These are phyloP conservation scores for Annulohypoxylon nitens DNA, from an alignment of 495 filamentous ascomycete genomes.

Conservation along the genomic window DNA sequence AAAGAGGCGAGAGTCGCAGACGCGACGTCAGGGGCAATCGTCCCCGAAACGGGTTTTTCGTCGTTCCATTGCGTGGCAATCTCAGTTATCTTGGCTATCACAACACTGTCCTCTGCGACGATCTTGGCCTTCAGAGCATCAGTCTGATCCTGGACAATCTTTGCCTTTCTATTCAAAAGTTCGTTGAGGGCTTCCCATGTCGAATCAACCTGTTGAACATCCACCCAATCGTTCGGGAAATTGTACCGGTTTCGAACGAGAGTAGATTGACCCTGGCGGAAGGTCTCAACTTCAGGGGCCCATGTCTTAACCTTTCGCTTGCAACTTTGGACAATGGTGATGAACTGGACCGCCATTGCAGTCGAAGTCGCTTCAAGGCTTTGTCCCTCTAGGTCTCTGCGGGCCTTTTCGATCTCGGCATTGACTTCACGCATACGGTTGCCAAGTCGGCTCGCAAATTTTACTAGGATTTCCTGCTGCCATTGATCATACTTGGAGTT, in stretches of 20 bases:
- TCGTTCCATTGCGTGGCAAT: conserved; percentile 89
- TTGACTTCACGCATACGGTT: conserved; percentile 90
- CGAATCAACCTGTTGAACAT: conserved; percentile 91
- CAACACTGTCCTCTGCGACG: conserved; percentile 89
- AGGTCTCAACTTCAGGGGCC: conserved; percentile 95
- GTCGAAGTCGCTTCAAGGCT: conserved; percentile 93
- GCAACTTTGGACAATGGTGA: conserved; percentile 95
- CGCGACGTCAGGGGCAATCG: conserved; percentile 87
- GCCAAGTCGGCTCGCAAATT: conserved; percentile 91
- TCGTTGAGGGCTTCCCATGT: conserved; percentile 94
- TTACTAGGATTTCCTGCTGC: conserved; percentile 95
- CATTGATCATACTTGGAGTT: conserved; percentile 99
- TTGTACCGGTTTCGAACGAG: conserved; percentile 91
- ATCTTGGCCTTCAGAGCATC: conserved; percentile 98
- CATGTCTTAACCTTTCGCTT: conserved; percentile 92
- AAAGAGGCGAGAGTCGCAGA: conserved; percentile 83
- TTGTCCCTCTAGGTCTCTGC: conserved; percentile 88
- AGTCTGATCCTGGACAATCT: conserved; percentile 94
- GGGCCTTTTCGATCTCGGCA: conserved; percentile 87
- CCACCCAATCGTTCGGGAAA: conserved; percentile 92
- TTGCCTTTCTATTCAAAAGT: conserved; percentile 86
- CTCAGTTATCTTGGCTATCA: conserved; percentile 86
- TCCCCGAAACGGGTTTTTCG: conserved; percentile 96
- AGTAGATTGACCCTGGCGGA: conserved; percentile 93
- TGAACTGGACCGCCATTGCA: conserved; percentile 96